Base-by-base conservation (phyloP, 2,329 filamentous ascomycete species). In the Knoxdaviesia capensis region DNA sequence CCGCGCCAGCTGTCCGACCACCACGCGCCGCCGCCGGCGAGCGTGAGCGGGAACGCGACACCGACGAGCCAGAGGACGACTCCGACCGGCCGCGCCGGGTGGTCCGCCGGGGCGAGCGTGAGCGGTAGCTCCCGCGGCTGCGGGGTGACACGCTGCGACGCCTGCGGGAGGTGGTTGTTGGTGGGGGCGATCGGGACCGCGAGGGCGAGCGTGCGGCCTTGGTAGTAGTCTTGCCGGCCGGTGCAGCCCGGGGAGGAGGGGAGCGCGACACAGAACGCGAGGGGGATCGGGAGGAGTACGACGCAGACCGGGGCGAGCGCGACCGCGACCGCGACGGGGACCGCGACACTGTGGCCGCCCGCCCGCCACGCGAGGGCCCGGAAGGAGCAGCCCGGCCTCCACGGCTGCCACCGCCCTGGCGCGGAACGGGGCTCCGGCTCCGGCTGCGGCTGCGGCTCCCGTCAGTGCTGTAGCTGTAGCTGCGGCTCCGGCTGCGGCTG, bases 221-320 rank as follows among this genome's bases (percentile, higher is more conserved):
- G 20, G 30, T 38, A 43, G 8, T 38, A 44, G 31, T 39, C 20
- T 20, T 20, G 20, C 20, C 20, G 20, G 20, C 20, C 20, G 20
- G 20, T 20, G 20, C 20, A 20, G 20, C 20, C 20, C 20, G 20
- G 7, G 37, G 47, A 5, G 50, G 48, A 5, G 39, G 45, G 5
- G 49, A 48, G 31, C 57, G 54, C 3, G 65, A 68, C 8, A 54
- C 54, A 3, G 63, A 65, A 31, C 59, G 58, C 8, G 64, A 63
- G 36, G 56, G 56, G 1, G 65, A 64, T 9, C 55, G 41, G 3
- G 43, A 42, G 8, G 10, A 34, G n/a, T 38, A 38, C 6, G 36
- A 28, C 7, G 42, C 41, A 10, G 44, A 41, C 9, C 43, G 28
- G 11, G 47, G 45, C 36, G 48, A 43, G 11, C 47, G 44, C 39